Evolutionary conservation across 306 rosid genomes (phyloP), one percentile per base, ranked within the genome.

Genomic region (Malus sieversii): DNA sequence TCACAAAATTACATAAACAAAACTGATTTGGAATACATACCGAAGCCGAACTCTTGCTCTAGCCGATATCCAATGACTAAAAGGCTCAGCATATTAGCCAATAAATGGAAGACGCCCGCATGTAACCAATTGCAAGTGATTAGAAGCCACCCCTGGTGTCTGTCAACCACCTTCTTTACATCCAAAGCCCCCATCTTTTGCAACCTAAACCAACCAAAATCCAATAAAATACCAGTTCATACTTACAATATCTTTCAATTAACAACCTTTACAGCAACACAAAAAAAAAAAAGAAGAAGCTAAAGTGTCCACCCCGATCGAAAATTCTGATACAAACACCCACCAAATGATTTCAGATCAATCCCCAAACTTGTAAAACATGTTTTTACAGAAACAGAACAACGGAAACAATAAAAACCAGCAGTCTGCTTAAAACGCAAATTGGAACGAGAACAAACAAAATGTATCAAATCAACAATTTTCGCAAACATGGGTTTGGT

Each of bases 41-140:
- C 85, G 66, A 95, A 95, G 33, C 97, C 98, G 66, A 95, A 95
- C 82, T 95, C 98, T 85, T 89, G 98, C 86, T 95, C 98, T 29
- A 95, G 96, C 76, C 98, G 97, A 71, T 90, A 88, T 72, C 98
- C 98, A 76, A 92, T 90, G 66, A 92, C 86, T 12, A 95, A 86
- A 81, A 95, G 89, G 59, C 98, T 89, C 87, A 92, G 63, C 98
- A 95, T 95, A 76, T 95, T 92, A 70, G 97, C 92, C 73, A 92
- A 66, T 10, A 95, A 44, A 80, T 95, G 98, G 76, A 95, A 90
- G 86, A 95, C 87, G 38, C 98, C 98, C 61, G 74, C 98, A 82
- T 92, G 98, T 77, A 95, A 86, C 98, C 98, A 95, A 83, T 85
- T 92, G 80, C 98, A 90, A 61, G 89, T 74, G 35, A 95, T 70